A percentile compares a stretch with the other conserved stretches of the same genome.
These are phyloP conservation scores for Trichothecium sympodiale DNA, from an alignment of 2,329 filamentous ascomycete species.

Conservation along the genomic window DNA sequence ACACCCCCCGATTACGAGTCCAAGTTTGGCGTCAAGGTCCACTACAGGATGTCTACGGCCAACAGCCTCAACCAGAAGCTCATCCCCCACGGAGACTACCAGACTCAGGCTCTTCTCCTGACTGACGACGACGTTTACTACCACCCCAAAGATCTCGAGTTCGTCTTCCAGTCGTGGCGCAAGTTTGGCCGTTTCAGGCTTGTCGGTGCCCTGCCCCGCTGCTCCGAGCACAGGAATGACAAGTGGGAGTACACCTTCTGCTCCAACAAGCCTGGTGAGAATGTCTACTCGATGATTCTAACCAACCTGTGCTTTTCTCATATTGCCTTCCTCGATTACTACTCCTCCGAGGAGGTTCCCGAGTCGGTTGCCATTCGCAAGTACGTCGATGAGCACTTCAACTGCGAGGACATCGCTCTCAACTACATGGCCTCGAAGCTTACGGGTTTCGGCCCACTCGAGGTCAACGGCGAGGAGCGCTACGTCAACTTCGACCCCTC, in stretches of 20 bases:
- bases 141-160: constrained; percentile 24
- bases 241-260: constrained; percentile 22
- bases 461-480: constrained; percentile 20
- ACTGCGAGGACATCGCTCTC: constrained; percentile 29
- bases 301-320: constrained; percentile 26
- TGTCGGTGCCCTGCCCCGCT: constrained; percentile 25
- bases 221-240: constrained; percentile 12
- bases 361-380: constrained; percentile 18
- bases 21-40: constrained; percentile 18
- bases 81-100: constrained; percentile 21
- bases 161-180: constrained; percentile 28
- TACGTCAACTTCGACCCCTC: constrained; percentile 20
- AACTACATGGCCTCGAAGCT: constrained; percentile 23
- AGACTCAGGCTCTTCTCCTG: constrained; percentile 26
- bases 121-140: constrained; percentile 29
- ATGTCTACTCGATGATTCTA: constrained; percentile 23
- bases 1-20: constrained; percentile 18
- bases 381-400: constrained; percentile 25
- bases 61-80: constrained; percentile 28
- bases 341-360: constrained; percentile 22
- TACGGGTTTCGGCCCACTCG: constrained; percentile 21
- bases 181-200: constrained; percentile 23
- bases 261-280: constrained; percentile 11
- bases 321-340: constrained; percentile 25
- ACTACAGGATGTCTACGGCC: constrained; percentile 18